Evolutionary conservation across 2,329 filamentous ascomycete species (phyloP), one percentile per base, ranked within the genome.

Genomic region (Mycosphaerelloides madeirae): DNA sequence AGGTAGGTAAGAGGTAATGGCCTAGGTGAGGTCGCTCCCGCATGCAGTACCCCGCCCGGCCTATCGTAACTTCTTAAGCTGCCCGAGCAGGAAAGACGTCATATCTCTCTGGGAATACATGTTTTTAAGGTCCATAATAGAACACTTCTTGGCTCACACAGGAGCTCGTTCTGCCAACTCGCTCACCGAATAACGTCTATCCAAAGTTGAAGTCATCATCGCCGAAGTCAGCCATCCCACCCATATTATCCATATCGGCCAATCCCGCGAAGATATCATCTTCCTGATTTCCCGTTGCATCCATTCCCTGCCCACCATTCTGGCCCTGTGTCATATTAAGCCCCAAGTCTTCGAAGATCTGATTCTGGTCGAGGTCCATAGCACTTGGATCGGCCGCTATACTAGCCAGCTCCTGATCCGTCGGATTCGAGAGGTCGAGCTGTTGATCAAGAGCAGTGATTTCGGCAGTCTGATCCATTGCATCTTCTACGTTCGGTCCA

Each of bases 241-340:
- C 55, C 57, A 61, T 41, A 19, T 56, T 56, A 11, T 50, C 54
- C 48, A 59, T 48, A 25, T 57, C 55, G 41, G 71, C 65, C 49
- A 74, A 52, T 1, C 66, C 71, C 50, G 69, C 72, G 49, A 67
- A 68, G 31, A 68, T 67, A 43, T 68, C 66, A 22, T 68, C 66
- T 16, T 68, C 65, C 25, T 54, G 57, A 45, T 53, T 64, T 25
- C 22, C 22, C 9, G 6, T 25, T 25, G 22, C 9, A 9, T 25
- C 22, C 22, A 25, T 5, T 9, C 22, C 22, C 46, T 54, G 62
- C 60, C 46, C 48, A 32, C 44, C 47, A 56, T 34, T 57, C 50
- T 15, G 52, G 16, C 14, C 35, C 50, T n/a, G 38, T 28, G 46
- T 45, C 40, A 52, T 41, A n/a, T 41, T 48, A 13, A 49, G 29